Percentiles rank a stretch among this genome's conserved stretches.
Evolutionary conservation across 202 grass and related monocot genomes (phyloP).

Genomic region (Setaria italica): DNA sequence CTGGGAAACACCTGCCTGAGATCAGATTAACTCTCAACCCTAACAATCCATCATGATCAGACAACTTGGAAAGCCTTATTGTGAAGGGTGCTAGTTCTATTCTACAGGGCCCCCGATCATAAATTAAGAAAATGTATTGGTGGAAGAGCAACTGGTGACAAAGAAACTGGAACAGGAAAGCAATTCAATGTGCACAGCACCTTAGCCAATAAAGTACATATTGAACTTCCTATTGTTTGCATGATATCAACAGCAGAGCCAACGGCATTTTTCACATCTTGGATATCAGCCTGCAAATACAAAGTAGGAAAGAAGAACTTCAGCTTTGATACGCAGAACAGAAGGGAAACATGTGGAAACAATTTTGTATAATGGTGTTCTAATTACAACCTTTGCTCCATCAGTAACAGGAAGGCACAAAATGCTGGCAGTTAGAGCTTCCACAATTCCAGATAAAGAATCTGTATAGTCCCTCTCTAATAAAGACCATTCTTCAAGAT

Average conservation of each 20-base stretch:
- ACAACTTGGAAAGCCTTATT: slow-evolving; percentile 4
- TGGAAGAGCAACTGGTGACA: slow-evolving; percentile 38
- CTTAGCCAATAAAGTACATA: slow-evolving; percentile 64
- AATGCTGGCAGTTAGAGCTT: slow-evolving; percentile 66
- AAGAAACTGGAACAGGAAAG: slow-evolving; percentile 36
- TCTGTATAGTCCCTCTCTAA: slow-evolving; percentile 59
- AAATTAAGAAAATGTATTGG: slow-evolving; percentile 9
- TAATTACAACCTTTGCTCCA: slow-evolving; percentile 71
- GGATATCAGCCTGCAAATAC: slow-evolving; percentile 60
- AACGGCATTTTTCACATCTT: slow-evolving; percentile 72
- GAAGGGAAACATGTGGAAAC: slow-evolving; percentile 33
- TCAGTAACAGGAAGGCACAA: slow-evolving; percentile 71
- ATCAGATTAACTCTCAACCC: slow-evolving; percentile 32
- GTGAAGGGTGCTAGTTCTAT: slow-evolving; percentile 1
- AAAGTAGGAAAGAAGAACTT: slow-evolving; percentile 24
- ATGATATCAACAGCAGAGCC: slow-evolving; percentile 77
- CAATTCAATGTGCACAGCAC: slow-evolving; percentile 47
- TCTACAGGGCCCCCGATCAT: neutral
- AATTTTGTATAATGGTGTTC: neutral
- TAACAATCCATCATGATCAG: slow-evolving; percentile 16
- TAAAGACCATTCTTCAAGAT: slow-evolving; percentile 72
- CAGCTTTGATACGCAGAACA: slow-evolving; percentile 8
- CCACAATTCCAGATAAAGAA: slow-evolving; percentile 63
- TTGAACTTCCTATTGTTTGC: slow-evolving; percentile 75
- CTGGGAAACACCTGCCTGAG: slow-evolving; percentile 3